Evolutionary conservation across 176 grass and related monocot genomes (phyloP), one percentile per base, ranked within the genome.

Genomic region (Microstegium vimineum): DNA sequence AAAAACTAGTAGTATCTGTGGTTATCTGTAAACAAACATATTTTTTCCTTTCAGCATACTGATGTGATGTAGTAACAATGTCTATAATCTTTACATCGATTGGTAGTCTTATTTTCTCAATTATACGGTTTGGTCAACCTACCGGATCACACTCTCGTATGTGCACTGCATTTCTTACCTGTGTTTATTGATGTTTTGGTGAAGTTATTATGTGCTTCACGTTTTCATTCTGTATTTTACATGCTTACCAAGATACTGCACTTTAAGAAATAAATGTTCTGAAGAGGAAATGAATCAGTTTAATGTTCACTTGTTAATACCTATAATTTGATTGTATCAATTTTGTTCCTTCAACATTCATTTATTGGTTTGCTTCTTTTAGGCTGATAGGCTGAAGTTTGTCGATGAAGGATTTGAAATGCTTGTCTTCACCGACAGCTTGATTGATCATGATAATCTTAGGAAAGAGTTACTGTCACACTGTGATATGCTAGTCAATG

Each of bases 321-420:
- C 20, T 30, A 74, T 25, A 77, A 38, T 75, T 62, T 80, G 9
- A 22, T 7, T 38, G n/a, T 70, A 80, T 61, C 10, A 77, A 4
- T 81, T 77, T 54, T 61, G 3, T 68, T 20, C 12, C 30, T 71
- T 43, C 41, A 67, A 7, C 15, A 1, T 18, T 8, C 26, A 36
- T 45, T 46, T 10, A 78, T 22, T 37, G 18, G 20, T 31, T 75
- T 91, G 31, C 30, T 32, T 84, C 16, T 77, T 87, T 71, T 45
- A 98, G 95, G 90, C 86, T 68, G 70, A 83, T 88, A 86, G 87
- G 80, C n/a, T 98, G 65, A 98, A 93, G 75, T 98, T 92, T 90
- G 84, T 91, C 3, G 95, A 95, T 57, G 89, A 95, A 86, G 90
- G 76, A 82, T 86, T 98, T 82, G 75, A 98, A 86, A 98, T 95